A percentile compares a stretch with the other conserved stretches of the same genome.
phyloP scores from a whole-genome alignment of 805 yeast species.

The Lipomyces chichibuensis region DNA sequence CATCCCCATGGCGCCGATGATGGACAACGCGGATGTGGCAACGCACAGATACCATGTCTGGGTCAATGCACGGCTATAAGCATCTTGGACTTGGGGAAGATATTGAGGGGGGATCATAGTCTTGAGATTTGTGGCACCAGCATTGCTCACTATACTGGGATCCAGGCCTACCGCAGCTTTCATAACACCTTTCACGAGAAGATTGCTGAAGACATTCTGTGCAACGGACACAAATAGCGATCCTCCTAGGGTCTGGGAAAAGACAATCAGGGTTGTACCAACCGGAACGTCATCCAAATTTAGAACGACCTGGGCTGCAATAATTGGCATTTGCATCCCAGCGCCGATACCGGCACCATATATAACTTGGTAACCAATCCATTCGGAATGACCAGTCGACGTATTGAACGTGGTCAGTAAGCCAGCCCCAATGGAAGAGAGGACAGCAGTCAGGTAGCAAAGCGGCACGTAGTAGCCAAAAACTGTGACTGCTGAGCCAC shows the following conservation, averaged over 20 bases:
- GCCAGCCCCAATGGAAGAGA: constrained; percentile 53
- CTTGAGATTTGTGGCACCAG: constrained; percentile 17
- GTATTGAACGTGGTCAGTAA: constrained; percentile 49
- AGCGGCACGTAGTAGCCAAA: constrained; percentile 50
- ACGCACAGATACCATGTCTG: constrained; percentile 8
- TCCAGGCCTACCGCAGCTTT: constrained; percentile 5
- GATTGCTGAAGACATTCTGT: constrained; percentile 14
- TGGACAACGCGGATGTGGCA: constrained; percentile 5
- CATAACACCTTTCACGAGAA: not conserved
- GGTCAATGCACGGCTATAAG: constrained; percentile 11
- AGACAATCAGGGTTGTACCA: constrained; percentile 13
- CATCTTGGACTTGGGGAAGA: constrained; percentile 6
- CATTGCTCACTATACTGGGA: constrained; percentile 3
- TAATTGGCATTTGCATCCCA: constrained; percentile 15
- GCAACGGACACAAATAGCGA: constrained; percentile 15
- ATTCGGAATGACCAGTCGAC: constrained; percentile 45
- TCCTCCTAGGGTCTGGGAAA: constrained; percentile 19
- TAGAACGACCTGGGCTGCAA: constrained; percentile 24
- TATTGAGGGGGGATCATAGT: constrained; percentile 4
- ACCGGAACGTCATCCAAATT: constrained; percentile 17
- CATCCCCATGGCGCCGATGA: constrained; percentile 9
- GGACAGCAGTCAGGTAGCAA: constrained; percentile 44
- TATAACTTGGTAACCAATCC: constrained; percentile 53
- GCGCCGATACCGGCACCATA: constrained; percentile 54
- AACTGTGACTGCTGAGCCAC: constrained; percentile 51